Evolutionary conservation across 2,329 filamentous ascomycete genomes (phyloP), one percentile per base, ranked within the genome.

Genomic region (Fusarium sp.): DNA sequence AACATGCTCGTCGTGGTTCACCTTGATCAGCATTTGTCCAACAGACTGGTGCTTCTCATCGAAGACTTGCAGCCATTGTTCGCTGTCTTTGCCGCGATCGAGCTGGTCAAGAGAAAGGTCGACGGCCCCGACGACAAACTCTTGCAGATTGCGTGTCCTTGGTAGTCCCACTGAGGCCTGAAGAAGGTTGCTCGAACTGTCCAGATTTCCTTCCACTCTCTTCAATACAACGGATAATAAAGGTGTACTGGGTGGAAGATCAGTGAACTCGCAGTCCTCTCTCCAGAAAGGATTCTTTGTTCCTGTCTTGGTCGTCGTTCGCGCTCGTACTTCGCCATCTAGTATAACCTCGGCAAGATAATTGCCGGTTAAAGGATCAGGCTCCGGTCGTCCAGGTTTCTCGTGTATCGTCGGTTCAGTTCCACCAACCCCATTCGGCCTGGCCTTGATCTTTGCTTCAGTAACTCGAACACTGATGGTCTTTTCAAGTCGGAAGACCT

Each of bases 1-100:
- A 9, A 97, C 92, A 52, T 96, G 89, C 80, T 99, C 95, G 58
- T 97, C 93, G 70, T 96, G 90, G 46, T 91, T 90, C 24, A 97
- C 86, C 76, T 90, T 94, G 80, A 98, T 89, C 54, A 97, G 86
- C 83, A 97, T 91, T 67, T 95, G 93, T 29, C 95, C 95, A 51
- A 97, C 88, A 2, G 86, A 84, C 73, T 94, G 91, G 66, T 93
- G 90, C 69, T 88, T 90, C 71, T 92, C 90, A 75, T 97, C 93
- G 51, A 91, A 81, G 24, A 97, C 89, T 18, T 91, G 91, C 83
- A 94, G 92, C 95, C 95, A 98, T 75, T 94, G 91, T 79, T 98
- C 95, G 34, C 91, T 87, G 61, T 95, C 92, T 75, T 91, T 91
- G 18, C 90, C 91, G 0, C 89, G 86, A 40, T 95, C 92, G 18